Percentiles rank a stretch among this genome's conserved stretches.
Conservation (phyloP, 441 rosid genomes). For the Populus hybrid region DNA sequence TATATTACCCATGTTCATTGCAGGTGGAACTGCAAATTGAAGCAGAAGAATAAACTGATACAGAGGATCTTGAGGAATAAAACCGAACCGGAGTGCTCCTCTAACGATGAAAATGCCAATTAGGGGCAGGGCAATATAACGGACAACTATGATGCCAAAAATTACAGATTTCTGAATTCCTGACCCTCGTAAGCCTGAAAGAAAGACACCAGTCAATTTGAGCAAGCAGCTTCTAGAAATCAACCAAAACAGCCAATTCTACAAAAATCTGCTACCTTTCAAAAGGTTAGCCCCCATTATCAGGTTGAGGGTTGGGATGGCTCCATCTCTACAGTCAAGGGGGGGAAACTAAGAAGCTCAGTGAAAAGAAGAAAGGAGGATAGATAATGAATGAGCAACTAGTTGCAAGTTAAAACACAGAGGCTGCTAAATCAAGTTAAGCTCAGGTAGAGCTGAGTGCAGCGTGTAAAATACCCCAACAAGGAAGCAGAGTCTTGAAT, state of each 20-base stretch:
- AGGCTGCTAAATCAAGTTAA: not conserved
- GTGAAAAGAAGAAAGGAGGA: not conserved
- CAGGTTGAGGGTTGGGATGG: conserved; percentile 67
- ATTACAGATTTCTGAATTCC: conserved; percentile 40
- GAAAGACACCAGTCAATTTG: not conserved
- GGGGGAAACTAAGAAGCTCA: not conserved
- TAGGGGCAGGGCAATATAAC: conserved; percentile 57
- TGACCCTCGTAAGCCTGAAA: conserved; percentile 48
- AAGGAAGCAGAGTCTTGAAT: conserved; percentile 56
- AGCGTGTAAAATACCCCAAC: conserved; percentile 47
- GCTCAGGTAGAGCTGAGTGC: not conserved
- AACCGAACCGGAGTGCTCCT: conserved; percentile 39
- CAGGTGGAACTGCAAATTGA: conserved; percentile 58
- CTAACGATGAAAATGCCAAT: conserved; percentile 51
- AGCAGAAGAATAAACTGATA: conserved; percentile 51
- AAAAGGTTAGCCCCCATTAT: conserved; percentile 79
- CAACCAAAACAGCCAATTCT: not conserved
- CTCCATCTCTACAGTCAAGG: conserved; percentile 51
- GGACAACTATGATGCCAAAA: conserved; percentile 49
- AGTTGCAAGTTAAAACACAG: not conserved
- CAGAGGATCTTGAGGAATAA: conserved; percentile 40
- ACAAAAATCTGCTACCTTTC: conserved; percentile 37
- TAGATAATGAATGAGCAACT: not conserved
- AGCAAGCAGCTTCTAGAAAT: not conserved
- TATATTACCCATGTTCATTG: conserved; percentile 42